These are phyloP conservation scores for Sporothrix variecibatus DNA, from an alignment of 2,329 filamentous ascomycete genomes.

Conservation along the genomic window DNA sequence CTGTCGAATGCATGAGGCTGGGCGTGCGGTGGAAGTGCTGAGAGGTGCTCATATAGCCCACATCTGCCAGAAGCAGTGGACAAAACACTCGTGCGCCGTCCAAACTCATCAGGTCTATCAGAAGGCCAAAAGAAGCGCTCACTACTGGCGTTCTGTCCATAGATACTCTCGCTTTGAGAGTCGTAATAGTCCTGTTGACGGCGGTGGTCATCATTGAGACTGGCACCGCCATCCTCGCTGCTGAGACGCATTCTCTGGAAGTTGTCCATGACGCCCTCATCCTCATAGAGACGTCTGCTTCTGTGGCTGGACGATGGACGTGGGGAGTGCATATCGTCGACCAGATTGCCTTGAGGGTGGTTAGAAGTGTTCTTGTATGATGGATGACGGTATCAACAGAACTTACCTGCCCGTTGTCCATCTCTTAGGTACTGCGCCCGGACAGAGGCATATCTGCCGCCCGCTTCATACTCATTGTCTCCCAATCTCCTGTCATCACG, in stretches of 20 bases:
- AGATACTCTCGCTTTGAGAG: background rate
- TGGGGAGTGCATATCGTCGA: background rate
- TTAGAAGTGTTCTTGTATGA: background rate
- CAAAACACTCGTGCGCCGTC: background rate
- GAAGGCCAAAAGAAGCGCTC: background rate
- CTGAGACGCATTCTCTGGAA: slow-evolving; percentile 13
- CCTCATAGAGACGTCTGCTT: background rate
- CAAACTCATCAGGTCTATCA: background rate
- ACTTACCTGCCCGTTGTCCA: background rate
- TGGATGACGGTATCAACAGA: background rate
- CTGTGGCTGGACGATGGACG: background rate
- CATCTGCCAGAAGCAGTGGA: background rate
- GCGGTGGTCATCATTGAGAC: background rate
- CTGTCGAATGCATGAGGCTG: background rate
- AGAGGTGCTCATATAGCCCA: background rate
- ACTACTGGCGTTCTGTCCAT: background rate
- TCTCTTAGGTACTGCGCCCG: background rate
- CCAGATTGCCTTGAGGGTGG: background rate
- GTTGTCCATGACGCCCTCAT: background rate
- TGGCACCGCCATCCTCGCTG: background rate
- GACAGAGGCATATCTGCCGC: background rate
- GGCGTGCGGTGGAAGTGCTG: background rate
- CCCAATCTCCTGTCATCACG: background rate
- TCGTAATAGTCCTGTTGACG: background rate
- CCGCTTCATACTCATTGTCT: background rate